These are phyloP conservation scores for Microsporum audouinii DNA, from an alignment of 2,329 filamentous ascomycete species.

Conservation along the genomic window DNA sequence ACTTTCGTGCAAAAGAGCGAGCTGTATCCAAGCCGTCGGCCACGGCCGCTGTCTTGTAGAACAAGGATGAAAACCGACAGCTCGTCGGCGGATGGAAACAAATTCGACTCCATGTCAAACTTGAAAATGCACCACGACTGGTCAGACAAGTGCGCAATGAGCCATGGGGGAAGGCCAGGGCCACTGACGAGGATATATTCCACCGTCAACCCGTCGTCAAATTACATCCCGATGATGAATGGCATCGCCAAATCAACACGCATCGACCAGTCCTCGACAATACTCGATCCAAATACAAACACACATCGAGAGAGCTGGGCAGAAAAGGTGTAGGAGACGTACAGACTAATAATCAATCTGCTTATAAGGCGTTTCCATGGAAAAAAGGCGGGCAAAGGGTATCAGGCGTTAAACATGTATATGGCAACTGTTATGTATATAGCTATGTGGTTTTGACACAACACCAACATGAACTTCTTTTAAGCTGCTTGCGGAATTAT, in stretches of 20 bases:
- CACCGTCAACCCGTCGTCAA: neutral
- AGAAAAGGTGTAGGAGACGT: neutral
- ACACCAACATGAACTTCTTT: neutral
- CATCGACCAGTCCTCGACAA: conserved; percentile 1
- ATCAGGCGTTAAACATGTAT: neutral
- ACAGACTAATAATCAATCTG: neutral
- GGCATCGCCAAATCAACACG: neutral
- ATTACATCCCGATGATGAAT: neutral
- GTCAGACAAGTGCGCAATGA: neutral
- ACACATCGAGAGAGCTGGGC: neutral
- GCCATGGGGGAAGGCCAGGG: neutral
- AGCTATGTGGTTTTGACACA: neutral
- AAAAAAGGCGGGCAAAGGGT: neutral
- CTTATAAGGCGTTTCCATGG: neutral
- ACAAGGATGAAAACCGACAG: neutral
- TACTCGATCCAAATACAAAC: neutral
- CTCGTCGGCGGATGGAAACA: neutral
- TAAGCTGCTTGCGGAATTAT: neutral
- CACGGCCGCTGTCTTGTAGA: neutral
- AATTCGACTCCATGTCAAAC: conserved; percentile 1
- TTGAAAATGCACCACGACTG: neutral
- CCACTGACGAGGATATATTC: conserved; percentile 2
- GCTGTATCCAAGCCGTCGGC: neutral
- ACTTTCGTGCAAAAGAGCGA: neutral
- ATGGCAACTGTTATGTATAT: neutral